Evolutionary conservation across 192 early-diverging fungal genomes (phyloP).

Genomic region (Dimargaris verticillata): DNA sequence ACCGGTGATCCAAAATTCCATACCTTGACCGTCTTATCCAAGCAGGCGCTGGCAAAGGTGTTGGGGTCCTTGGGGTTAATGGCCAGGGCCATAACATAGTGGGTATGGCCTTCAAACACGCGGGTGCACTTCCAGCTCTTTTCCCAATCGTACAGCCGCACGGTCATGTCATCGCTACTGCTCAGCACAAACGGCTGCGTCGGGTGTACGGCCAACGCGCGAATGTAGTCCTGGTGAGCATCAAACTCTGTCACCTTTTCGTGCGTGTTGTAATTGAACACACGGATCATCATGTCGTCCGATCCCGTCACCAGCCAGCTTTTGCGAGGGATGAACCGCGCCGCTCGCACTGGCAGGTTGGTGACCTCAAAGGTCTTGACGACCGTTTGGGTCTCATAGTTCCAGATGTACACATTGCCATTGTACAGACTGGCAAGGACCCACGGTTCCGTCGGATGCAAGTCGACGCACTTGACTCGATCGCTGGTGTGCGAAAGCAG

Average conservation of each 20-base stretch:
- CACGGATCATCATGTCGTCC: slow-evolving; percentile 91
- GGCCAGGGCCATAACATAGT: slow-evolving; percentile 92
- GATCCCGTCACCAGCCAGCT: slow-evolving; percentile 91
- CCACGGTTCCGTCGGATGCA: slow-evolving; percentile 99
- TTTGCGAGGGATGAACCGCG: slow-evolving; percentile 94
- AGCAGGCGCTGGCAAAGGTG: slow-evolving; percentile 92
- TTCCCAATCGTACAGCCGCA: slow-evolving; percentile 99
- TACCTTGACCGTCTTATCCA: slow-evolving; percentile 94
- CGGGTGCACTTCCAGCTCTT: slow-evolving; percentile 93
- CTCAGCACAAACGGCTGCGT: slow-evolving; percentile 88
- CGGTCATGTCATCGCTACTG: slow-evolving; percentile 90
- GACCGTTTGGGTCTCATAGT: slow-evolving; percentile 88
- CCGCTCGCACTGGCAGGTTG: slow-evolving; percentile 90
- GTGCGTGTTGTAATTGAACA: slow-evolving; percentile 99
- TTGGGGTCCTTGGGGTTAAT: slow-evolving; percentile 99
- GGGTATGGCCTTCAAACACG: slow-evolving; percentile 94
- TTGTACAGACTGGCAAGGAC: slow-evolving; percentile 90
- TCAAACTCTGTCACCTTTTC: slow-evolving; percentile 94
- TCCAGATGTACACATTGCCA: slow-evolving; percentile 93
- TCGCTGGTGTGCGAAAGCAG: slow-evolving; percentile 60
- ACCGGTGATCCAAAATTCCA: slow-evolving; percentile 87
- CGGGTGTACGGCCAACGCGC: slow-evolving; percentile 88
- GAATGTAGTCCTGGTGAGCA: slow-evolving; percentile 93
- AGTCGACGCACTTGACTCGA: slow-evolving; percentile 95
- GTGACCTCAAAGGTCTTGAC: slow-evolving; percentile 96